These are phyloP conservation scores for Phytopythium litorale DNA, from an alignment of 352 stramenopile species.

Conservation along the genomic window DNA sequence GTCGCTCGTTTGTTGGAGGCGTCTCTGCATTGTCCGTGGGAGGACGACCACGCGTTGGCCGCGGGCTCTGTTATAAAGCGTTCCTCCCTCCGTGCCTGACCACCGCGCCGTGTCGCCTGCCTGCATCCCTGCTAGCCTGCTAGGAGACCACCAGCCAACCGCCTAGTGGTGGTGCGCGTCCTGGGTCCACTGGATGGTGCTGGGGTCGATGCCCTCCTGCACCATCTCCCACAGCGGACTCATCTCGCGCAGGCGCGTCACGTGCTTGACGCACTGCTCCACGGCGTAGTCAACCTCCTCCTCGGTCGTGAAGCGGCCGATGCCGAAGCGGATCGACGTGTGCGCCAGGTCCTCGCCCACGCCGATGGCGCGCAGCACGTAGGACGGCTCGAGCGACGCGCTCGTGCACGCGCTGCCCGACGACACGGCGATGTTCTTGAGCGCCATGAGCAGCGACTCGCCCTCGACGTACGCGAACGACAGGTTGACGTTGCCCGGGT, in stretches of 20 bases:
- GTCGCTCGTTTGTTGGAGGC: too few species aligned
- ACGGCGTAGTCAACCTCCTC: constrained; percentile 97
- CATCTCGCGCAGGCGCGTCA: constrained; percentile 97
- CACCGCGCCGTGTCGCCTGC: too few species aligned
- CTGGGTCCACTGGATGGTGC: constrained; percentile 99
- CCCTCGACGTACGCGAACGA: constrained; percentile 99
- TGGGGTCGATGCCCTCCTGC: constrained; percentile 99
- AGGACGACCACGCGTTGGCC: too few species aligned
- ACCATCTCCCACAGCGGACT: constrained; percentile 99
- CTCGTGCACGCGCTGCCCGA: constrained; percentile 96
- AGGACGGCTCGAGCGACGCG: constrained; percentile 97
- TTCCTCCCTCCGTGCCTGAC: too few species aligned
- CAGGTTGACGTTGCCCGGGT: constrained; percentile 98
- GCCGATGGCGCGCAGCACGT: constrained; percentile 97
- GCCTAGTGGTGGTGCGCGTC: constrained; percentile 73
- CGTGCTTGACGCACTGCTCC: constrained; percentile 93
- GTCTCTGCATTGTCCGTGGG: too few species aligned
- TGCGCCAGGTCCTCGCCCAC: constrained; percentile 99
- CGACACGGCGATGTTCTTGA: constrained; percentile 98
- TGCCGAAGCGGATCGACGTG: constrained; percentile 97
- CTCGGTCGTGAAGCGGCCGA: constrained; percentile 98
- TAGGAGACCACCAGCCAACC: background rate
- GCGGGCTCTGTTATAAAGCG: too few species aligned
- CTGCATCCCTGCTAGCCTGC: too few species aligned
- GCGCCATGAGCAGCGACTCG: constrained; percentile 98